These are phyloP conservation scores for Lactifluus piperatus DNA, from an alignment of 768 basidiomycete species.

Conservation along the genomic window DNA sequence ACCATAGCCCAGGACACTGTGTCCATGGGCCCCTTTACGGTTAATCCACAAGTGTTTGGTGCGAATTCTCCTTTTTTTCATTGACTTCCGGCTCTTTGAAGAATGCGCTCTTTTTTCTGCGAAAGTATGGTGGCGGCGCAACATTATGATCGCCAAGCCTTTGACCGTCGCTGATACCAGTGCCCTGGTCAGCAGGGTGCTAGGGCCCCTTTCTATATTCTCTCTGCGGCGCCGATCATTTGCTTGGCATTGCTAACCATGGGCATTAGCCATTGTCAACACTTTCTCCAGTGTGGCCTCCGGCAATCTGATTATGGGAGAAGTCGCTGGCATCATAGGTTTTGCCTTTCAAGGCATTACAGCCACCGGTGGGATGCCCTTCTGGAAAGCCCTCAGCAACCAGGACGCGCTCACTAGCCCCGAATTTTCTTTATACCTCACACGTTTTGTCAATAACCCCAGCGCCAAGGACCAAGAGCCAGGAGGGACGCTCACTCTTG, in stretches of 20 bases:
- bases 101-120: background rate
- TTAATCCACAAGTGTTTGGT: slow-evolving; percentile 43
- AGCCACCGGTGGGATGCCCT: slow-evolving; percentile 45
- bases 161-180: background rate
- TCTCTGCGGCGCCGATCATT: background rate
- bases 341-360: slow-evolving; percentile 62
- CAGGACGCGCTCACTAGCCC: slow-evolving; percentile 36
- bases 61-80: background rate
- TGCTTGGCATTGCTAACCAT: background rate
- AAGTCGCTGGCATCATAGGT: slow-evolving; percentile 66
- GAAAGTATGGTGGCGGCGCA: too few species aligned
- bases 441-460: slow-evolving; percentile 36
- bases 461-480: slow-evolving; percentile 32
- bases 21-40: slow-evolving; percentile 51
- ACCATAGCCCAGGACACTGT: slow-evolving; percentile 51
- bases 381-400: slow-evolving; percentile 51
- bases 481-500: slow-evolving; percentile 68
- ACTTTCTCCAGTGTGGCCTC: too few species aligned
- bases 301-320: slow-evolving; percentile 35
- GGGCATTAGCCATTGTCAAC: slow-evolving; percentile 43
- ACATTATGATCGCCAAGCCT: too few species aligned
- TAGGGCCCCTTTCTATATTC: background rate
- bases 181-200: background rate
- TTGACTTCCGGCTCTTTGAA: background rate
- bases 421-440: slow-evolving; percentile 59